These are phyloP conservation scores for Arxiozyma bovina DNA, from an alignment of 1,139 yeast genomes.

Conservation along the genomic window DNA sequence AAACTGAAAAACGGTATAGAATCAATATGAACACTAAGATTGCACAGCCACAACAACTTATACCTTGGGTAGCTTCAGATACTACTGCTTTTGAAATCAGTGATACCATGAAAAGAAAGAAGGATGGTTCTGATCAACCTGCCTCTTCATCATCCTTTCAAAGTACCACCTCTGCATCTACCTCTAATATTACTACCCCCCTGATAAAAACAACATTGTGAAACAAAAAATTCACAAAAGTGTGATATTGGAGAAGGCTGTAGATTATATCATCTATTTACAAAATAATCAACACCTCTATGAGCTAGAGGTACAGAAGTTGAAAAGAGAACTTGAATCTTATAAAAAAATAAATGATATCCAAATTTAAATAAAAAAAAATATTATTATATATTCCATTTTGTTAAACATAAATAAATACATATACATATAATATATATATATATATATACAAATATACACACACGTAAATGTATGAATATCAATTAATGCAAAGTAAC, in stretches of 20 bases:
- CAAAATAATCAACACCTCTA: conserved; percentile 39
- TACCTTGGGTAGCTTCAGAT: conserved; percentile 55
- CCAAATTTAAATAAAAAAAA: too few species aligned
- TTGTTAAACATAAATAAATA: neutral
- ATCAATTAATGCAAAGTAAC: too few species aligned
- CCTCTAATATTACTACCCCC: too few species aligned
- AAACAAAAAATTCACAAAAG: neutral
- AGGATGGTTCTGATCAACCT: too few species aligned
- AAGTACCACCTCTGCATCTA: neutral
- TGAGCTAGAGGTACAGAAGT: conserved; percentile 30
- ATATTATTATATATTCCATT: too few species aligned
- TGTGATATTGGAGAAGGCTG: conserved; percentile 34
- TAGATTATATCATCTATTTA: conserved; percentile 46
- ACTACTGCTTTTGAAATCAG: conserved; percentile 40
- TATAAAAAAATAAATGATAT: too few species aligned
- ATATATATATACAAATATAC: too few species aligned
- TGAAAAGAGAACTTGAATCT: conserved; percentile 28
- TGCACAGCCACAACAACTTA: conserved; percentile 53
- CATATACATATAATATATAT: neutral
- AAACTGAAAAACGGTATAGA: conserved; percentile 63
- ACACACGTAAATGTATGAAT: neutral
- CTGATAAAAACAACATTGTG: too few species aligned
- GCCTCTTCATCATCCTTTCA: too few species aligned
- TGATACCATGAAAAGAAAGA: too few species aligned
- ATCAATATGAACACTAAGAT: conserved; percentile 66